A percentile compares a stretch with the other conserved stretches of the same genome.
phyloP scores from a whole-genome alignment of 2,329 filamentous ascomycete species.

The Sclerotiophoma versabilis region DNA sequence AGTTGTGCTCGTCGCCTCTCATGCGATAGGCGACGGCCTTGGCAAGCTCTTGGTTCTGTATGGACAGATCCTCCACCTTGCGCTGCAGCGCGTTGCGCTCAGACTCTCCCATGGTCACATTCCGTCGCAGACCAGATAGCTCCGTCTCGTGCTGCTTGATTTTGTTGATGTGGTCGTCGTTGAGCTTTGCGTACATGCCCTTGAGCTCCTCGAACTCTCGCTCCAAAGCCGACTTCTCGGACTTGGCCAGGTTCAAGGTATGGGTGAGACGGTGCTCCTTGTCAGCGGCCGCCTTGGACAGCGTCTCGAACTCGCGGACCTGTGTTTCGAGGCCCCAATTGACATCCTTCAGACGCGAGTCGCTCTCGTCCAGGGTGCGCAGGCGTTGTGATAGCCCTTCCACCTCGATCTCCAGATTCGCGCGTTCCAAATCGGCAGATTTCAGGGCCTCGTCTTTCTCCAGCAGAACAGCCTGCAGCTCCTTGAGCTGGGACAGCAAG shows the following conservation, averaged over 20 bases:
- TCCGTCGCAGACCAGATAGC: conserved; percentile 81
- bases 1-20: conserved; percentile 65
- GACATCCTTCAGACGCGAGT: conserved; percentile 96
- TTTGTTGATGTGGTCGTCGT: conserved; percentile 78
- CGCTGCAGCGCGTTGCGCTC: conserved; percentile 81
- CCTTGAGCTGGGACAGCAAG: conserved; percentile 89
- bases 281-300: conserved; percentile 77
- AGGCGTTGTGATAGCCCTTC: conserved; percentile 82
- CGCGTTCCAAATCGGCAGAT: conserved; percentile 75
- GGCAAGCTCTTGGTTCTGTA: conserved; percentile 90
- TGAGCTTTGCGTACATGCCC: conserved; percentile 76
- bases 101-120: conserved; percentile 76
- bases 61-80: conserved; percentile 85
- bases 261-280: conserved; percentile 83
- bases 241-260: conserved; percentile 70
- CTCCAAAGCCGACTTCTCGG: conserved; percentile 79
- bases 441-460: conserved; percentile 90
- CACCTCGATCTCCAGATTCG: conserved; percentile 80
- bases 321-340: conserved; percentile 98
- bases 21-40: conserved; percentile 80
- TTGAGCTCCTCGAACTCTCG: conserved; percentile 92
- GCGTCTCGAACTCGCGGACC: conserved; percentile 79
- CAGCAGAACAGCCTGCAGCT: conserved; percentile 81
- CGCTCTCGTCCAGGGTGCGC: conserved; percentile 86
- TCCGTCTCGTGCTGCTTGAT: conserved; percentile 90